These are phyloP conservation scores for Penicillium corylophilum DNA, from an alignment of 2,329 filamentous ascomycete genomes.

Conservation along the genomic window DNA sequence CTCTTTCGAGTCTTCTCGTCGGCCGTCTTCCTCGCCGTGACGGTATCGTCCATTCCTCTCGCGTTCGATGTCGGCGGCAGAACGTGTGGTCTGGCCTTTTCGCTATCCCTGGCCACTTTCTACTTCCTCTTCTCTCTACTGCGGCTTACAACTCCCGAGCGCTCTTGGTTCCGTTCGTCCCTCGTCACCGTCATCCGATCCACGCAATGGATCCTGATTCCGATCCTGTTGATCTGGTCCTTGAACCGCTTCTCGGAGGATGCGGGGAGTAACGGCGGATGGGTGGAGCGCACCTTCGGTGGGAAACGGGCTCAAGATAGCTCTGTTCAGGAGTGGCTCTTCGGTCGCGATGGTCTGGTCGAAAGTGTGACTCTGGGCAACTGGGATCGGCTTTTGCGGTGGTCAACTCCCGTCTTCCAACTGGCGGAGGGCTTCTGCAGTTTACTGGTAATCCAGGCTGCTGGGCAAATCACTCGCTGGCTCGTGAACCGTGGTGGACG, in stretches of 20 bases:
- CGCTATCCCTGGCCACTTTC: slow-evolving; percentile 81
- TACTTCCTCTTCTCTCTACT: slow-evolving; percentile 85
- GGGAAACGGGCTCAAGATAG: slow-evolving; percentile 61
- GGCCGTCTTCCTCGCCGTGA: slow-evolving; percentile 81
- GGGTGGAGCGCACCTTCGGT: slow-evolving; percentile 77
- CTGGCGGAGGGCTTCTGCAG: slow-evolving; percentile 95
- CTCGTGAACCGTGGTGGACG: slow-evolving; percentile 83
- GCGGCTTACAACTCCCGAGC: slow-evolving; percentile 76
- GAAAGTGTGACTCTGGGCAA: slow-evolving; percentile 77
- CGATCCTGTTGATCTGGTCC: slow-evolving; percentile 87
- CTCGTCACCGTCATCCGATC: slow-evolving; percentile 68
- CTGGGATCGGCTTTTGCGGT: slow-evolving; percentile 86
- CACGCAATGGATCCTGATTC: slow-evolving; percentile 84
- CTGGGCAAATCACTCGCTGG: slow-evolving; percentile 91
- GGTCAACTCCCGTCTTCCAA: slow-evolving; percentile 93
- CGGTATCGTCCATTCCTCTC: slow-evolving; percentile 93
- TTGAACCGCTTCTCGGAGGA: slow-evolving; percentile 94
- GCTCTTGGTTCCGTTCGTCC: slow-evolving; percentile 71
- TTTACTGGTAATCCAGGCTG: slow-evolving; percentile 89
- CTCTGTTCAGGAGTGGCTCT: slow-evolving; percentile 79
- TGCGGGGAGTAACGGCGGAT: slow-evolving; percentile 64
- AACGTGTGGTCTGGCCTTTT: slow-evolving; percentile 91
- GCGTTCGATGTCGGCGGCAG: slow-evolving; percentile 97
- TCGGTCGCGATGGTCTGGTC: slow-evolving; percentile 79
- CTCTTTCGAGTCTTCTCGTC: slow-evolving; percentile 77